Evolutionary conservation across 2,329 filamentous ascomycete genomes (phyloP).

Genomic region (Beauveria pseudobassiana): DNA sequence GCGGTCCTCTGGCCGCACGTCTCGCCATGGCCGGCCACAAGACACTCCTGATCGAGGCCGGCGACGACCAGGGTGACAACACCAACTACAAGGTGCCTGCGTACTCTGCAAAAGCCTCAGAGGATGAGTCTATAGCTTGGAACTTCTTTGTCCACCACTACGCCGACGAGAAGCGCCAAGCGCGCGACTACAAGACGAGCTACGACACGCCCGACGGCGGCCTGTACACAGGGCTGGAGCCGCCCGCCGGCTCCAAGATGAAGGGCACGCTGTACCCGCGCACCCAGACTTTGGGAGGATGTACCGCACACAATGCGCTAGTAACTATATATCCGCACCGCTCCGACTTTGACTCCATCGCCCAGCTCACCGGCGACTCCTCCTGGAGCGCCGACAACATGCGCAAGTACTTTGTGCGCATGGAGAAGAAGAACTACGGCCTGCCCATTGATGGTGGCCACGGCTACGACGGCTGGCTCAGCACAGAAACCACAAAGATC

Average conservation of each 20-base stretch:
- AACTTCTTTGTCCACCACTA: constrained; percentile 60
- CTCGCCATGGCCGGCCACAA: constrained; percentile 53
- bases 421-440: constrained; percentile 49
- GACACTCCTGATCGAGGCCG: constrained; percentile 54
- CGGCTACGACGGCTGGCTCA: constrained; percentile 51
- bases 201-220: constrained; percentile 44
- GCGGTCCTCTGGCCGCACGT: constrained; percentile 49
- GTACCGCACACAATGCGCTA: constrained; percentile 48
- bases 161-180: constrained; percentile 42
- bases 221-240: constrained; percentile 45
- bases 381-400: constrained; percentile 50
- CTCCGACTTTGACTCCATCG: constrained; percentile 47
- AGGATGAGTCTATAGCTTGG: constrained; percentile 51
- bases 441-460: constrained; percentile 37
- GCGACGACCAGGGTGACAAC: constrained; percentile 44
- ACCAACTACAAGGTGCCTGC: constrained; percentile 47
- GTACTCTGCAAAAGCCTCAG: constrained; percentile 43
- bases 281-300: constrained; percentile 48
- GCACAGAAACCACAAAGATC: constrained; percentile 42
- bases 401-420: constrained; percentile 44
- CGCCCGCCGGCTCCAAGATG: constrained; percentile 42
- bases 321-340: constrained; percentile 45
- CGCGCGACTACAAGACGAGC: constrained; percentile 50
- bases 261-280: constrained; percentile 53
- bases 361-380: constrained; percentile 44